Conservation (phyloP, 805 yeast species). For the Torulaspora maleeae region DNA sequence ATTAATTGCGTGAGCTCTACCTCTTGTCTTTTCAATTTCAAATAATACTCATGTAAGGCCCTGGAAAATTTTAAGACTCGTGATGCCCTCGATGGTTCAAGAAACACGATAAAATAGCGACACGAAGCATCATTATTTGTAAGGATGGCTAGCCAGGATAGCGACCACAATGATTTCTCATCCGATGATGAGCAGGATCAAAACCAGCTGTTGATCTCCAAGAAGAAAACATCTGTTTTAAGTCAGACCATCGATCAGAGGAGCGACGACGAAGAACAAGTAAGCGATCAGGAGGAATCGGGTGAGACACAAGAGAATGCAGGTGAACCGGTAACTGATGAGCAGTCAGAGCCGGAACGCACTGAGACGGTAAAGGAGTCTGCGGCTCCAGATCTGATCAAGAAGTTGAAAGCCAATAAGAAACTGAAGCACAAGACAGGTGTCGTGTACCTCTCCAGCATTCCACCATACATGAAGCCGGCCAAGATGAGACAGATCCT, state of each 20-base stretch:
- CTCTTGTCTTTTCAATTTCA: no score
- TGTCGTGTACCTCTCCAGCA: slow-evolving; percentile 82
- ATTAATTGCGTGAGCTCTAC: no score
- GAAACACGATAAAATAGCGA: background rate
- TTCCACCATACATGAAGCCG: slow-evolving; percentile 98
- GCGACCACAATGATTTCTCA: slow-evolving; percentile 30
- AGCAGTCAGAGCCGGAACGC: slow-evolving; percentile 9
- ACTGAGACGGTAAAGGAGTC: slow-evolving; percentile 17
- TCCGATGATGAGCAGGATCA: slow-evolving; percentile 30
- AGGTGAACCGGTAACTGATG: slow-evolving; percentile 1
- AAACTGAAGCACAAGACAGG: slow-evolving; percentile 68
- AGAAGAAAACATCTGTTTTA: slow-evolving; percentile 13
- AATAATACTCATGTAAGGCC: background rate
- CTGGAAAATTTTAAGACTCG: slow-evolving; percentile 3
- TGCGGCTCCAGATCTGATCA: slow-evolving; percentile 30
- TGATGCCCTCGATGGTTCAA: background rate
- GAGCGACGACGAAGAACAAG: slow-evolving; percentile 8
- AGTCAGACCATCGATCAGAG: slow-evolving; percentile 23
- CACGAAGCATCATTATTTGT: background rate
- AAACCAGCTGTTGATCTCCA: slow-evolving; percentile 21
- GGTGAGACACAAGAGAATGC: slow-evolving; percentile 5
- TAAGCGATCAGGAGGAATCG: slow-evolving; percentile 8
- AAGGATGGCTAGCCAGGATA: slow-evolving; percentile 10
- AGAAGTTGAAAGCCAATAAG: slow-evolving; percentile 39
- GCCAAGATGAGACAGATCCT: slow-evolving; percentile 78